Evolutionary conservation across 768 basidiomycete genomes (phyloP), one percentile per base, ranked within the genome.

Genomic region (Hericium alpestre): DNA sequence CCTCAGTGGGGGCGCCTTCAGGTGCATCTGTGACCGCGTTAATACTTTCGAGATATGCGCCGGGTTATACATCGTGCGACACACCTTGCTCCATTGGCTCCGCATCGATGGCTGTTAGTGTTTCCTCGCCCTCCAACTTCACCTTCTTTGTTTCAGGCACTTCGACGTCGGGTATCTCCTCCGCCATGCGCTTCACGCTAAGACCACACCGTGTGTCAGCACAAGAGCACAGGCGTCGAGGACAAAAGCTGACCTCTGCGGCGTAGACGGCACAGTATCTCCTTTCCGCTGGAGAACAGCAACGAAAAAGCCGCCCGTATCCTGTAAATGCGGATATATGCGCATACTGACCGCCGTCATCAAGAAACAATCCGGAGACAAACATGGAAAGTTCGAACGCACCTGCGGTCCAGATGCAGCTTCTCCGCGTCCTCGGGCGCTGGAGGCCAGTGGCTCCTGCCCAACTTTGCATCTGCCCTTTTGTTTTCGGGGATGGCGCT

Each of bases 281-380:
- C 62, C 58, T 54, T 72, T 79, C 65, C 77, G 80, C 66, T 87
- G 79, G 38, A 97, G 69, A 0, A 96, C 87, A 11, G 93, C 93
- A n/a, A 99, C 84, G 66, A 96, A 99, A 72, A 99, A 99, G 0
- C 93, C 96, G 2, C 96, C 96, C 0, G 93, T 91, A 65, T 99
- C 90, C 70, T 98, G 96, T 9, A 96, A 73, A 67, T 98, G 94
- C 2, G 96, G 94, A 66, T 95, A 90, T 60, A 98, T 82, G 40
- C 96, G 81, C 69, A 97, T 72, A 63, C 93, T 96, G 23, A 46
- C 18, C 1, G 18, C 20, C 43, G 15, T 7, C 43, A 46, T 46
- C 43, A 46, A 20, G 2, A 1, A 9, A n/a, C 8, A n/a, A 16
- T 10, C 43, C 9, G 4, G n/a, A 16, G 7, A 3, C 4, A n/a